phyloP scores from a whole-genome alignment of 176 grass and related monocot genomes.

The Cocos nucifera region DNA sequence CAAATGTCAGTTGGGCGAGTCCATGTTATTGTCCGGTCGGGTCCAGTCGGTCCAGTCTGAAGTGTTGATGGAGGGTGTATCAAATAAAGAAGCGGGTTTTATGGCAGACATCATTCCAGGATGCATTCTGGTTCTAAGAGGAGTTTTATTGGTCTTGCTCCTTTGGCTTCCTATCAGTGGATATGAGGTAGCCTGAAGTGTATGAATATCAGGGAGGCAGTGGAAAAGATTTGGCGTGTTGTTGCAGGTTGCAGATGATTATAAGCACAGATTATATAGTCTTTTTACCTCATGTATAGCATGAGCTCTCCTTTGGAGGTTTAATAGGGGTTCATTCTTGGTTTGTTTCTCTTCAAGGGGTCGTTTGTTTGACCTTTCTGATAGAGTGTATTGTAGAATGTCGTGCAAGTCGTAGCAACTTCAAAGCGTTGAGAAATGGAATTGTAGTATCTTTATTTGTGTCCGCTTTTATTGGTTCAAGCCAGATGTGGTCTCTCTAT shows the following conservation, averaged over 20 bases:
- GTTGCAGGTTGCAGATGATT: neutral
- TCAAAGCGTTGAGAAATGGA: neutral
- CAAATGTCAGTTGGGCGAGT: constrained; percentile 40
- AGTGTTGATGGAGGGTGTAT: constrained; percentile 43
- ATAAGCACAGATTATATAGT: neutral
- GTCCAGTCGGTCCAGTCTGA: constrained; percentile 58
- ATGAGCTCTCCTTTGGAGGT: neutral
- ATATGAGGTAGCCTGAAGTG: too few relatives aligned
- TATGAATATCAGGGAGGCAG: constrained; percentile 7
- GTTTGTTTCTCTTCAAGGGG: neutral
- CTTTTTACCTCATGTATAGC: neutral
- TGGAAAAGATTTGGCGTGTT: constrained; percentile 21
- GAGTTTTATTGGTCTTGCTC: neutral
- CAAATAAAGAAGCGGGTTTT: constrained; percentile 37
- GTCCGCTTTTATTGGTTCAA: neutral
- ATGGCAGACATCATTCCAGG: constrained; percentile 25
- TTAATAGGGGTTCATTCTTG: neutral
- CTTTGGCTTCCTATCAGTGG: neutral
- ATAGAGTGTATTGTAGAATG: neutral
- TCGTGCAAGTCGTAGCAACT: neutral
- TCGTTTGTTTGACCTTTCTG: neutral
- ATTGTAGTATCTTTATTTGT: neutral
- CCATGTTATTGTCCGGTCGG: constrained; percentile 35
- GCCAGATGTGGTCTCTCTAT: too few relatives aligned
- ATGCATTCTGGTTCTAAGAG: constrained; percentile 35